Percentiles rank a stretch among this genome's conserved stretches.
These are phyloP conservation scores for Fusarium fujikuroi DNA, from an alignment of 2,329 filamentous ascomycete species.

Conservation along the genomic window DNA sequence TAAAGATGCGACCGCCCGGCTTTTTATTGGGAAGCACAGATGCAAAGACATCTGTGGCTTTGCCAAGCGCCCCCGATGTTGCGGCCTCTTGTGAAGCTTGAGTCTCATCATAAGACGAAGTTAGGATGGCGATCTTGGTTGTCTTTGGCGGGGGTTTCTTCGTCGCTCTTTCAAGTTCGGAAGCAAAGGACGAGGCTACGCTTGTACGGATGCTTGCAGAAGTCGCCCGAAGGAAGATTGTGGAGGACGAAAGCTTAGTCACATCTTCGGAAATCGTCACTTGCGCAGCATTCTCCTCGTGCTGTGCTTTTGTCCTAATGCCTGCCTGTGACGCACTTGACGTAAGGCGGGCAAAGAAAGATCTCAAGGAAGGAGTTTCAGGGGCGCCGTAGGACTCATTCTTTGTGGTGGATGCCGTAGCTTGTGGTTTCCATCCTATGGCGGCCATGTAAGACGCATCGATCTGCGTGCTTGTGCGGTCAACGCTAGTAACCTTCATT, in stretches of 20 bases:
- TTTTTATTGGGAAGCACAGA: conserved; percentile 90
- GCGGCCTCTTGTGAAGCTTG: conserved; percentile 69
- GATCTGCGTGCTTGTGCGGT: conserved; percentile 89
- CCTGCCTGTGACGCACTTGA: conserved; percentile 62
- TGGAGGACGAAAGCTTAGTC: conserved; percentile 75
- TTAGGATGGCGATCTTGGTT: conserved; percentile 87
- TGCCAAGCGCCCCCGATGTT: conserved; percentile 58
- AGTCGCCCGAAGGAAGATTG: conserved; percentile 89
- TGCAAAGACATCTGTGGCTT: conserved; percentile 82
- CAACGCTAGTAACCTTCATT: conserved; percentile 86
- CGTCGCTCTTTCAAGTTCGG: conserved; percentile 92
- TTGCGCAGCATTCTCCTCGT: conserved; percentile 71
- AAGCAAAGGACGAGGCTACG: conserved; percentile 76
- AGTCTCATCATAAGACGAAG: conserved; percentile 88
- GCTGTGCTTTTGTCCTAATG: conserved; percentile 65
- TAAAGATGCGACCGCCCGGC: conserved; percentile 86
- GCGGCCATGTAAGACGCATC: conserved; percentile 90
- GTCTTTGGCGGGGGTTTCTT: conserved; percentile 95
- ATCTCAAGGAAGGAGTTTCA: conserved; percentile 72
- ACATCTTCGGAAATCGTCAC: conserved; percentile 76
- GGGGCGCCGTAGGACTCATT: conserved; percentile 61
- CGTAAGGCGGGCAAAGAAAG: conserved; percentile 84
- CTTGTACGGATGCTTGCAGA: conserved; percentile 84
- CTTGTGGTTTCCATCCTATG: conserved; percentile 81
- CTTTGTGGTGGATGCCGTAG: conserved; percentile 53